Evolutionary conservation across 345 rosid genomes (phyloP).

Genomic region (Aquilaria sinensis): DNA sequence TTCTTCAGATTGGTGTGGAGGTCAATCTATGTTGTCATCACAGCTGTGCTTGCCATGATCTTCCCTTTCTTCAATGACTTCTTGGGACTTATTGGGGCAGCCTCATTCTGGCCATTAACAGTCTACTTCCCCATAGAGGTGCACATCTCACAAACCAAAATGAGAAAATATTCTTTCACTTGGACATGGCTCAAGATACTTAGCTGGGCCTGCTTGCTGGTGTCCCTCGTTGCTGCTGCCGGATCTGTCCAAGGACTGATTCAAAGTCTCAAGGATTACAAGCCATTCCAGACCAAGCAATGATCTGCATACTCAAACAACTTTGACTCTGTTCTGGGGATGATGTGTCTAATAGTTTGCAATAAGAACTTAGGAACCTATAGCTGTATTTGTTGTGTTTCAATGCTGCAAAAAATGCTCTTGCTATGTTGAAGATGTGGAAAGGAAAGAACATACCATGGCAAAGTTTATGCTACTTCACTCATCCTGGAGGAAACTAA

Average conservation of each 20-base stretch:
- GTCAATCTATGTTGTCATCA: slow-evolving; percentile 4
- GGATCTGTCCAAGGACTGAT: slow-evolving; percentile 10
- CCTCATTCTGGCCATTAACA: slow-evolving; percentile 13
- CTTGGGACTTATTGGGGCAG: slow-evolving; percentile 5
- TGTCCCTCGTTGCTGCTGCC: slow-evolving; percentile 8
- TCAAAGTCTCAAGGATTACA: neutral
- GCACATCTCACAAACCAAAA: slow-evolving; percentile 6
- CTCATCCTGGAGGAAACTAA: no score
- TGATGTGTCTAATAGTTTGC: no score
- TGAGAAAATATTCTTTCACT: neutral
- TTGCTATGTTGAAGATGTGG: no score
- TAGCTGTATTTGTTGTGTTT: no score
- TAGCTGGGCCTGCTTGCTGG: slow-evolving; percentile 3
- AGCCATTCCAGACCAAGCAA: slow-evolving; percentile 4
- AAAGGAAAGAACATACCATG: no score
- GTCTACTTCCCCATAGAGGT: slow-evolving; percentile 19
- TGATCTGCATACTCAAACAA: no score
- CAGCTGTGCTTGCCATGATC: slow-evolving; percentile 8
- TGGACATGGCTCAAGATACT: slow-evolving; percentile 10
- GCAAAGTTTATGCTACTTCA: no score
- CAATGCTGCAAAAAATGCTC: no score
- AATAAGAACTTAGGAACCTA: no score
- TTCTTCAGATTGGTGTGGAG: slow-evolving; percentile 11
- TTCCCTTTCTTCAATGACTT: slow-evolving; percentile 12
- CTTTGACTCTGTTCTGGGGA: no score